Base-by-base conservation (phyloP, 768 basidiomycete species). In the Boletus coccyginus region DNA sequence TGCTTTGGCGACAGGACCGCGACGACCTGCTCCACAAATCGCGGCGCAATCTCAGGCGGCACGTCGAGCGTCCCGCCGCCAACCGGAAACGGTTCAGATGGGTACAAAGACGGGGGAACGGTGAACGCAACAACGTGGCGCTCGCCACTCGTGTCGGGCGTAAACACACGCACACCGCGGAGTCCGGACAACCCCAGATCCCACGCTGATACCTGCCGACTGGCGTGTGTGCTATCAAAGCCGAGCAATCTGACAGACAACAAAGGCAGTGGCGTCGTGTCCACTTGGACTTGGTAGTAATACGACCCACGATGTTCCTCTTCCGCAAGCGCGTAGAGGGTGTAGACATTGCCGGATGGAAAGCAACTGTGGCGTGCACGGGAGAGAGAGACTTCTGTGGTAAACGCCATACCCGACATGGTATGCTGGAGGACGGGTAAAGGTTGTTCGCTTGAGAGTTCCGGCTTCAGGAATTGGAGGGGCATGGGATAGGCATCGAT, bases 231-330 rank as follows among this genome's bases (percentile, higher is more conserved):
- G 2, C 16, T 7, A 16, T 41, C n/a, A 1, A 9, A 2, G 12
- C 9, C 45, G 46, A 40, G 19, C 7, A 47, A 7, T 13, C 7
- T 9, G 31, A 53, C 31, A 1, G 31, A 24, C 21, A 33, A 21
- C 31, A 19, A 19, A 6, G 52, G 29, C 21, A 9, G 11, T 10
- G 39, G 53, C 21, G 31, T 8, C 32, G 21, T 27, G 6, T 21
- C 31, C 12, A 56, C 27, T 14, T 35, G 53, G 17, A 81, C 67
- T 31, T 67, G 49, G 54, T 67, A 84, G 49, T 77, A 73, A 52
- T 78, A 80, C 16, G 80, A 73, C 6, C 81, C 81, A 60, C 73
- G 76, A 13, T 66, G 51, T 12, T 62, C 42, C 51, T 71, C 67
- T 52, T 68, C 62, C 17, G 69, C 79, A 42, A 84, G 73, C 41